Evolutionary conservation across 176 grass and related monocot genomes (phyloP), one percentile per base, ranked within the genome.

Genomic region (Hordeum marinum): DNA sequence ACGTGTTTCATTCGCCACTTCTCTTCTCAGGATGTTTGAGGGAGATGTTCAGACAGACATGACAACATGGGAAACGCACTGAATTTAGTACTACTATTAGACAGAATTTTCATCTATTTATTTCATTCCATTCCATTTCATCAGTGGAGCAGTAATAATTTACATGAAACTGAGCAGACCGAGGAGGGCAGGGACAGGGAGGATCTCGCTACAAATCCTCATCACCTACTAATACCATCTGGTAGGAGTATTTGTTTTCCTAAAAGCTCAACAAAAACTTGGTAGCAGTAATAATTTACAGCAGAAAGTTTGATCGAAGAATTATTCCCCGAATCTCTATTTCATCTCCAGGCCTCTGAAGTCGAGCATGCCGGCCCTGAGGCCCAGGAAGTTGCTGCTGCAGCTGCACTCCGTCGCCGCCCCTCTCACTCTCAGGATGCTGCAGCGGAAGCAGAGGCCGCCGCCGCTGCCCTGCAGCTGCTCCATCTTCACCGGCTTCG

Each of bases 261-360:
- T 84, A 85, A 78, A 4, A 45, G 61, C 34, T 61, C 82, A 62
- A 52, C 24, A 68, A 72, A 23, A 45, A 25, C 40, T 45, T 45
- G 69, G n/a, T 43, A 52, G 48, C 5, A 68, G 34, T 9, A 80
- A 90, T 72, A 74, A 75, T 75, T 75, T 75, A 75, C 64, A 61
- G 58, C 67, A 18, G 15, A 7, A 74, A 26, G 71, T 75, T 5
- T 26, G 21, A 72, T 72, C 0, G n/a, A 46, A 46, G 13, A 21
- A 23, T 24, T 4, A 18, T 41, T 40, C 36, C 4, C 4, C 9
- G 8, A 11, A 4, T 31, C 31, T 87, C 77, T 52, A 97, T 24
- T 91, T 97, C 95, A 91, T 97, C 39, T 87, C 27, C 41, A 94
- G 81, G 77, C 79, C 76, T 93, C 95, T 93, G 83, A 92, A 98